Base-by-base conservation (phyloP, 2,329 filamentous ascomycete genomes). In the Hypoxylon sp. region DNA sequence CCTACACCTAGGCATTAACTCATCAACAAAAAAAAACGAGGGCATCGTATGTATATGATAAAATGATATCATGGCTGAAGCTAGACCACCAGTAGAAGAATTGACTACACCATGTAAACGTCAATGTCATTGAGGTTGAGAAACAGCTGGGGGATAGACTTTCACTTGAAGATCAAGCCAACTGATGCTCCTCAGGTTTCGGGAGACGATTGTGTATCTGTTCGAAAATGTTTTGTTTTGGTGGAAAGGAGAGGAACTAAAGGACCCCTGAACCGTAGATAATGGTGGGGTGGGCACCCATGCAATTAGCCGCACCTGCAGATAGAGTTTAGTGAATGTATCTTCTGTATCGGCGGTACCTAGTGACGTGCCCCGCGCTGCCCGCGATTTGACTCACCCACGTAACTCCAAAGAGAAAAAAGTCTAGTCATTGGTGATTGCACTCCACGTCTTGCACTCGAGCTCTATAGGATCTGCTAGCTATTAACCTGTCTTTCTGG, bases 311-410 rank as follows among this genome's bases (percentile, higher is more conserved):
- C 65, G 65, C 65, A 68, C 61, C 45, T 61, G 63, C 58, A 67
- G 59, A 64, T 61, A 53, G n/a, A 52, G 58, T 57, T 60, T 53
- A 23, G 17, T 46, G 36, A 50, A 45, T n/a, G 32, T 50, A 59
- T 21, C 19, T 11, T 25, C 36, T 52, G 13, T 21, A 30, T 41
- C 25, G 25, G 28, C 17, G 21, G 48, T n/a, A n/a, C n/a, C n/a
- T n/a, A 56, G 68, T 52, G 60, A 68, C 60, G 63, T 68, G 65
- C 67, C 68, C 68, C 68, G 68, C 68, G 65, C 68, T 68, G 67
- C 68, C 68, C 68, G 65, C 68, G 62, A 68, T 70, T 70, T 70
- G 68, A 70, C 68, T 70, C 68, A 70, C 61, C 55, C 30, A 50
- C n/a, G 32, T 25, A 53, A 10, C 51, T 53, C 21, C 23, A 13